These are phyloP conservation scores for Boletellus sp. DNA, from an alignment of 1,284 basidiomycete species.

Conservation along the genomic window DNA sequence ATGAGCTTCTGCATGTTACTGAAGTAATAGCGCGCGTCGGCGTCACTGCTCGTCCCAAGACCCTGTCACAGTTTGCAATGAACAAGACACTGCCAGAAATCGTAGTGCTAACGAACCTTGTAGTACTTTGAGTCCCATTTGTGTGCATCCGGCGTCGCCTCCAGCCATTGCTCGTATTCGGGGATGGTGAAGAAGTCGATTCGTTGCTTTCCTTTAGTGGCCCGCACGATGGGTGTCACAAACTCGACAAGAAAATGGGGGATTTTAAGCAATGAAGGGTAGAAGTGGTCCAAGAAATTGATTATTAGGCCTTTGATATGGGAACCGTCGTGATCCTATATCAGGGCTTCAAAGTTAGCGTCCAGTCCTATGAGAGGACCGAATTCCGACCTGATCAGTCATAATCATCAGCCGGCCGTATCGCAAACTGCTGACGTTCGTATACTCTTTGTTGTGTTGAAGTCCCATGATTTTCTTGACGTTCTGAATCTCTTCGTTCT, in stretches of 20 bases:
- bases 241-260: conserved; percentile 97
- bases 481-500: conserved; percentile 95
- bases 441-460: conserved; percentile 91
- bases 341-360: conserved; percentile 8
- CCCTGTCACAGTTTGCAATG: conserved; percentile 54
- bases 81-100: background rate
- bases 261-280: conserved; percentile 89
- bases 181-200: conserved; percentile 97
- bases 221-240: conserved; percentile 96
- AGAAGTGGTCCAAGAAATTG: conserved; percentile 98
- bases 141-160: conserved; percentile 72
- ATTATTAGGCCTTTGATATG: conserved; percentile 99
- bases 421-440: conserved; percentile 67
- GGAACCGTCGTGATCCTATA: conserved; percentile 97
- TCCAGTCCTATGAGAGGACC: conserved; percentile 13
- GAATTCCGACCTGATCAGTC: conserved; percentile 85
- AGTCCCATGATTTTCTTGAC: conserved; percentile 98
- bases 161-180: conserved; percentile 93
- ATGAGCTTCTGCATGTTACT: conserved; percentile 90
- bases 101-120: conserved; percentile 60
- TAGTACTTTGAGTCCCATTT: conserved; percentile 95
- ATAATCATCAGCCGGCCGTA: conserved; percentile 99
- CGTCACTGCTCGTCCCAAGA: conserved; percentile 89
- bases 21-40: conserved; percentile 93
- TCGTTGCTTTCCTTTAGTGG: conserved; percentile 79